A percentile compares a stretch with the other conserved stretches of the same genome.
These are phyloP conservation scores for Phytophthora rubi DNA, from an alignment of 352 stramenopile species.

Conservation along the genomic window DNA sequence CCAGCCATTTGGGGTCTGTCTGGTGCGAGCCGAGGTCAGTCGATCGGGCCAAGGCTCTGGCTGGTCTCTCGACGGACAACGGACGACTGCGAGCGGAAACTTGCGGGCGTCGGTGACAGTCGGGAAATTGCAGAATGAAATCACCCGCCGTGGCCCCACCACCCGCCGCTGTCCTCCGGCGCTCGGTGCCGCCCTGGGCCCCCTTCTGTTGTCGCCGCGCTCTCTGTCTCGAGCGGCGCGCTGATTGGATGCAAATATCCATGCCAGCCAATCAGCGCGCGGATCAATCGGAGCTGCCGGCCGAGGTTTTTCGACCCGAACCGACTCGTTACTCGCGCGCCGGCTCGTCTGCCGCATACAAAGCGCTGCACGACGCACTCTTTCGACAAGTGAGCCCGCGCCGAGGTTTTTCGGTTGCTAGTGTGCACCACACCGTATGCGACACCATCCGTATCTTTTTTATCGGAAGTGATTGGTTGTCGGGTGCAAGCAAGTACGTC, in stretches of 20 bases:
- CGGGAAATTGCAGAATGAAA: slow-evolving; percentile 79
- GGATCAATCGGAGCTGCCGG: neutral
- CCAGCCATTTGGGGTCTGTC: slow-evolving; percentile 56
- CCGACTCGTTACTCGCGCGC: slow-evolving; percentile 28
- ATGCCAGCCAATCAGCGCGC: slow-evolving; percentile 13
- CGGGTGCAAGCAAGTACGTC: slow-evolving; percentile 23
- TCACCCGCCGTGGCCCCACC: slow-evolving; percentile 6
- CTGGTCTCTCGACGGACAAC: slow-evolving; percentile 30
- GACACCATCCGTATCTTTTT: slow-evolving; percentile 32
- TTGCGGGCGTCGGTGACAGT: slow-evolving; percentile 40
- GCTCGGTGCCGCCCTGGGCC: slow-evolving; percentile 2
- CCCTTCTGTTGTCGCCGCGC: no score
- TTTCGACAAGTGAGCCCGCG: slow-evolving; percentile 23
- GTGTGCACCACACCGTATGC: slow-evolving; percentile 27
- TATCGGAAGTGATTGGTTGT: slow-evolving; percentile 35
- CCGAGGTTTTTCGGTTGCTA: slow-evolving; percentile 14
- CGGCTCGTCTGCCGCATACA: slow-evolving; percentile 33
- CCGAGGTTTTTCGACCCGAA: slow-evolving; percentile 25
- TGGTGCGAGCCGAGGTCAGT: slow-evolving; percentile 23
- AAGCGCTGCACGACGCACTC: slow-evolving; percentile 14
- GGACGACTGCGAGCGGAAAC: slow-evolving; percentile 25
- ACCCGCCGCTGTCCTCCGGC: slow-evolving; percentile 7
- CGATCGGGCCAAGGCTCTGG: slow-evolving; percentile 23
- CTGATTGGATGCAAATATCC: slow-evolving; percentile 12
- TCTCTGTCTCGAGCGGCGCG: neutral